Conservation (phyloP, 495 filamentous ascomycete genomes). For the Talaromyces adpressus region DNA sequence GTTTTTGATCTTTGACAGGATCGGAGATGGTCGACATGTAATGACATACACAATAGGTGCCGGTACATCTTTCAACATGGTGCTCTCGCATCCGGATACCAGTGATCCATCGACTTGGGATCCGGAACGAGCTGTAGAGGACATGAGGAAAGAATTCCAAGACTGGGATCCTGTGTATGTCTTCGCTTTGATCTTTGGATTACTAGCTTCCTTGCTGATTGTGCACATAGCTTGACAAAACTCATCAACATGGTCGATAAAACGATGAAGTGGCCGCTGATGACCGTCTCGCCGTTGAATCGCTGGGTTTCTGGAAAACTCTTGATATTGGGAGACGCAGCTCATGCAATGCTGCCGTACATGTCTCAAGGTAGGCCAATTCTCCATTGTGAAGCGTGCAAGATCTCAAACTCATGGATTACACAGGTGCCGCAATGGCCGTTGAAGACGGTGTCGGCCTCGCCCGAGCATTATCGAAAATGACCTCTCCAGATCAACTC, state of each 20-base stretch:
- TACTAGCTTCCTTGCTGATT: not conserved
- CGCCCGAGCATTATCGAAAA: constrained; percentile 17
- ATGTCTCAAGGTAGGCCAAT: constrained; percentile 30
- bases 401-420: not conserved
- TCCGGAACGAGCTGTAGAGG: constrained; percentile 23
- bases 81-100: constrained; percentile 39
- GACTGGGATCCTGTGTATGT: constrained; percentile 33
- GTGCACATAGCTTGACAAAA: constrained; percentile 20
- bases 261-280: constrained; percentile 34
- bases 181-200: not conserved
- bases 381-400: not conserved
- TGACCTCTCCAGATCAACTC: constrained; percentile 10
- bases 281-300: constrained; percentile 21
- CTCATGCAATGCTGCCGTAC: constrained; percentile 45
- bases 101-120: constrained; percentile 32
- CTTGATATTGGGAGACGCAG: constrained; percentile 40
- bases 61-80: constrained; percentile 43
- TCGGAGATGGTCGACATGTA: constrained; percentile 32
- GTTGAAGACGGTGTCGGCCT: constrained; percentile 34
- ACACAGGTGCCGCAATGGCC: constrained; percentile 37
- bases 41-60: constrained; percentile 45
- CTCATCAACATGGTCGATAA: constrained; percentile 31
- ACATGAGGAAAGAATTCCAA: constrained; percentile 31
- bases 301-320: constrained; percentile 28
- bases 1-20: constrained; percentile 9